Percentiles rank a stretch among this genome's conserved stretches.
Conservation (phyloP, 2,329 filamentous ascomycete species). For the Trichoderma arundinaceum region DNA sequence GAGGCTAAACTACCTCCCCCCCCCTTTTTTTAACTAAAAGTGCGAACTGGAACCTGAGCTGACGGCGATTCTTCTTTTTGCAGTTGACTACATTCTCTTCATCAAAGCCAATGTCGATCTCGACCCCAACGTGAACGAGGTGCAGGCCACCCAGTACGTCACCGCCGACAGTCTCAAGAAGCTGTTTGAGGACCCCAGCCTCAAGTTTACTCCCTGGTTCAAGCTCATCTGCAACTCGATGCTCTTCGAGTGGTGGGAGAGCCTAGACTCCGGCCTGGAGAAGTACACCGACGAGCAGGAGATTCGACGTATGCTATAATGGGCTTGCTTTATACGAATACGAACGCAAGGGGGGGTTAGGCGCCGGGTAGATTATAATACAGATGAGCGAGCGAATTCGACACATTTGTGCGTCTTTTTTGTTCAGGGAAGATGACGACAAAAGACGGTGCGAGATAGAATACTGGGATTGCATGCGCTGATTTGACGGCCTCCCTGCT, state of each 20-base stretch:
- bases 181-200: constrained; percentile 79
- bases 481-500: not conserved
- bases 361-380: not conserved
- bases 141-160: constrained; percentile 83
- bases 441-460: not conserved
- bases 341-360: not conserved
- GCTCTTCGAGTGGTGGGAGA: constrained; percentile 97
- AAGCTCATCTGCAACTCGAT: constrained; percentile 98
- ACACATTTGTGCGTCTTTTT: constrained; percentile 1
- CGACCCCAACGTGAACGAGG: constrained; percentile 84
- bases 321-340: not conserved
- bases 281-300: constrained; percentile 84
- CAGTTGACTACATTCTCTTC: constrained; percentile 96
- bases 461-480: not conserved
- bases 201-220: constrained; percentile 98
- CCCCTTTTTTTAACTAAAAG: not conserved
- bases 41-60: not conserved
- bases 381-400: constrained; percentile 13
- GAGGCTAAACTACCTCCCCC: constrained; percentile 43
- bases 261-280: constrained; percentile 79
- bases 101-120: constrained; percentile 93
- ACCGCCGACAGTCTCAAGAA: constrained; percentile 79
- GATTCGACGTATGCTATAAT: constrained; percentile 77
- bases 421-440: not conserved
- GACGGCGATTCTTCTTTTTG: not conserved